Evolutionary conservation across 805 yeast genomes (phyloP).

Genomic region (Ogataea paraovalis): DNA sequence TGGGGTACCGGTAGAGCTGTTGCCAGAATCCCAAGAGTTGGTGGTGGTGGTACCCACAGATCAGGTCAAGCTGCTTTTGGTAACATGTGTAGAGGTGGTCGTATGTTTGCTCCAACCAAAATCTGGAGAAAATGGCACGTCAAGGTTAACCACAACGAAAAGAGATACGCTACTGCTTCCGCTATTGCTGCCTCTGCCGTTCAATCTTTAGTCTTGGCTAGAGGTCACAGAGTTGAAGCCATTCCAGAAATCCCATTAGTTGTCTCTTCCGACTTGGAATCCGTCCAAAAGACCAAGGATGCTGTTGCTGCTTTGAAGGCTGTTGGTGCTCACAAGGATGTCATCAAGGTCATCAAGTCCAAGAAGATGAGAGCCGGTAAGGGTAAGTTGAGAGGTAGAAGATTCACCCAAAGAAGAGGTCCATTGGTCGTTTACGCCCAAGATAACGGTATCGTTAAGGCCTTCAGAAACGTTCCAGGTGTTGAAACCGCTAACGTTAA

Average conservation of each 20-base stretch:
- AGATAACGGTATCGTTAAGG: constrained; percentile 97
- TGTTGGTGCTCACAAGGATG: constrained; percentile 98
- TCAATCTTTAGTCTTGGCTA: constrained; percentile 96
- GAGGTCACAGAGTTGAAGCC: constrained; percentile 99
- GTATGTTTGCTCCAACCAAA: constrained; percentile 99
- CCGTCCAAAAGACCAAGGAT: constrained; percentile 94
- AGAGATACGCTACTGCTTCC: constrained; percentile 99
- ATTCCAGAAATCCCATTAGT: constrained; percentile 98
- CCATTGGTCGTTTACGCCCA: constrained; percentile 97
- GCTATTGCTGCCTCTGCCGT: constrained; percentile 99
- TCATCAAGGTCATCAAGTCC: constrained; percentile 96
- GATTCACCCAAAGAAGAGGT: constrained; percentile 99
- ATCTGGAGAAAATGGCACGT: constrained; percentile 99
- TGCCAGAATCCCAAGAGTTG: constrained; percentile 99
- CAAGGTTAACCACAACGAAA: constrained; percentile 99
- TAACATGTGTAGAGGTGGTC: constrained; percentile 99
- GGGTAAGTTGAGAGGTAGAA: constrained; percentile 99
- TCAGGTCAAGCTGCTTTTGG: constrained; percentile 99
- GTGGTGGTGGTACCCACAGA: constrained; percentile 99
- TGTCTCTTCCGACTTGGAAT: constrained; percentile 88
- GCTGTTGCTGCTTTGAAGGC: constrained; percentile 98
- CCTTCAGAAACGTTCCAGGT: constrained; percentile 99
- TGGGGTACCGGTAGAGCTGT: constrained; percentile 99
- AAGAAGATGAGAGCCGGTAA: constrained; percentile 99
- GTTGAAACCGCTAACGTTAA: constrained; percentile 94